phyloP scores from a whole-genome alignment of 345 rosid species.

The Bruguiera gymnorhiza region DNA sequence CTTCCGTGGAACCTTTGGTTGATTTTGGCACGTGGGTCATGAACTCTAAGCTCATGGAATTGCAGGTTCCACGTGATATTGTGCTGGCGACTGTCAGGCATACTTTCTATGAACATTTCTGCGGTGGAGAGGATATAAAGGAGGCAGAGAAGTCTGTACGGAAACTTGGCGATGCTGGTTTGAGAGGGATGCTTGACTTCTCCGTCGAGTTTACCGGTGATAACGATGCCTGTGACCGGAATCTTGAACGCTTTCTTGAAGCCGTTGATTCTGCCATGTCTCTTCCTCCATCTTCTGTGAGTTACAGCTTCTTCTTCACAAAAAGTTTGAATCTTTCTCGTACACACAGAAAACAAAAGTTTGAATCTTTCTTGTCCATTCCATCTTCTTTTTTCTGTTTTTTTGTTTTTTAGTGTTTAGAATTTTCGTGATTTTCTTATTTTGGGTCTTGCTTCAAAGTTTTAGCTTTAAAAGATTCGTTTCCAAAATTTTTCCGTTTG shows the following conservation, averaged over 20 bases:
- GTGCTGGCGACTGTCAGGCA: constrained; percentile 37
- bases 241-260: constrained; percentile 50
- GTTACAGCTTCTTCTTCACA: constrained; percentile 2
- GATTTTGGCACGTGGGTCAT: constrained; percentile 74
- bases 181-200: constrained; percentile 72
- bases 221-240: constrained; percentile 55
- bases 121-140: constrained; percentile 59
- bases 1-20: constrained; percentile 54
- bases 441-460: background rate
- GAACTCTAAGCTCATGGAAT: constrained; percentile 61
- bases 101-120: constrained; percentile 78
- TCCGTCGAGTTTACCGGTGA: constrained; percentile 68
- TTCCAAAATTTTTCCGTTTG: background rate
- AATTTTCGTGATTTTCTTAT: background rate
- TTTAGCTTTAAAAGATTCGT: background rate
- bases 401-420: background rate
- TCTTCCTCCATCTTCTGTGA: constrained; percentile 64
- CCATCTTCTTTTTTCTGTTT: too few species aligned
- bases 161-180: constrained; percentile 50
- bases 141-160: constrained; percentile 43
- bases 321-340: background rate
- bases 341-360: background rate
- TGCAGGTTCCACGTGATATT: constrained; percentile 34
- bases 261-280: constrained; percentile 56
- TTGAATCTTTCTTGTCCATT: background rate